Base-by-base conservation (phyloP, 106 monocot species). In the Xerophyta viscosa region DNA sequence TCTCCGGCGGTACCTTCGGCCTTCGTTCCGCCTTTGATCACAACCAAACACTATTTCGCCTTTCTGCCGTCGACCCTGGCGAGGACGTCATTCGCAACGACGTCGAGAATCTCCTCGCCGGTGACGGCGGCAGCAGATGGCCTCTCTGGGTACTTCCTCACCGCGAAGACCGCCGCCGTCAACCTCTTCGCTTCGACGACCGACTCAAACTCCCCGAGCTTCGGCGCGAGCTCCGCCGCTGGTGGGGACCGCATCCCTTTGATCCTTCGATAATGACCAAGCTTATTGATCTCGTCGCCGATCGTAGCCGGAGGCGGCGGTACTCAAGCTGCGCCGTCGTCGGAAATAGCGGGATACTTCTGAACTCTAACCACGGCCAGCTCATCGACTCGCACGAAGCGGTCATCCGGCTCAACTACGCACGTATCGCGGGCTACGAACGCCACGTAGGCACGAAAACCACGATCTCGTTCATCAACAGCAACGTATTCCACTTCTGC, bases 321-420 rank as follows among this genome's bases (percentile, higher is more conserved):
- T 77, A 65, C 60, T 15, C 50, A 18, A 50, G 68, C 37, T 82
- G 77, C 48, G 76, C 82, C 18, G 77, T 82, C 11, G 82, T 82
- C 7, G 77, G 82, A 24, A 82, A 77, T 65, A 77, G 82, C 22
- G 82, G 82, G 29, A 47, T 77, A 23, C 71, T 77, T 31, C 51
- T 77, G 26, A 29, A 45, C 2, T 62, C 61, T 19, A 29, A 42
- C 6, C 61, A 52, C 23, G 71, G 71, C 44, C 27, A 50, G 22
- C 52, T 61, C 19, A 77, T 77, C 60, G 71, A 77, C 56, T 33
- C 31, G 23, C 77, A 77, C 50, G 66, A 66, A 1, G 31, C 66
- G 26, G 77, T 82, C 15, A 73, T 76, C 50, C 77, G 82, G 26
- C 64, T 82, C 43, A 77, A 82, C 82, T 72, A 77, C 57, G 82